Evolutionary conservation across 2,329 filamentous ascomycete species (phyloP).

Genomic region (Colletotrichum shisoi): DNA sequence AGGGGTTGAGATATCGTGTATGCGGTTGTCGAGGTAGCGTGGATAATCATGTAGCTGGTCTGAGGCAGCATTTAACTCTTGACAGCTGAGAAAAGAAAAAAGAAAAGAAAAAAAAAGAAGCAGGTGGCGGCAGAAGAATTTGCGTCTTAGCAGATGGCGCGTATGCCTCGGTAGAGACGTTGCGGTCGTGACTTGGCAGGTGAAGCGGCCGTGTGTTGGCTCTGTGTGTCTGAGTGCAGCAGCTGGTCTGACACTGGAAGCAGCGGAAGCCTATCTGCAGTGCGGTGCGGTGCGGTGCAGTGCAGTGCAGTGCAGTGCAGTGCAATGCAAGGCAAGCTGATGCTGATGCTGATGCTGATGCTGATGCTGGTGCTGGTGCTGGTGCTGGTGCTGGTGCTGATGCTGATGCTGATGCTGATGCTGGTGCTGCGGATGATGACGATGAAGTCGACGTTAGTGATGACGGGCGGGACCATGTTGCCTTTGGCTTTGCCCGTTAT

Average conservation of each 20-base stretch:
- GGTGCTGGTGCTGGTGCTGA: constrained; percentile 2
- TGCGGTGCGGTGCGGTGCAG: not conserved
- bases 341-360: not conserved
- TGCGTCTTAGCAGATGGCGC: constrained; percentile 16
- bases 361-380: constrained; percentile 5
- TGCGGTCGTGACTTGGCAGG: constrained; percentile 3
- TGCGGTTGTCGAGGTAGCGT: constrained; percentile 17
- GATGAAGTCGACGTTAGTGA: not conserved
- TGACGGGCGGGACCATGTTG: too few relatives aligned
- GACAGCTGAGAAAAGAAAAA: constrained; percentile 24
- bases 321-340: constrained; percentile 11
- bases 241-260: constrained; percentile 13
- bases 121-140: not conserved
- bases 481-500: too few relatives aligned
- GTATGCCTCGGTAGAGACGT: constrained; percentile 1
- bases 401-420: constrained; percentile 5
- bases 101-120: too few relatives aligned
- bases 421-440: constrained; percentile 5
- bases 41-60: constrained; percentile 6
- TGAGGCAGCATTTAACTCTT: constrained; percentile 28
- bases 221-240: constrained; percentile 18
- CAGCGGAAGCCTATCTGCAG: not conserved
- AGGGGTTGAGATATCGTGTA: constrained; percentile 30
- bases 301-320: constrained; percentile 9
- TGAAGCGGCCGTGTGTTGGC: constrained; percentile 18